Evolutionary conservation across 441 rosid genomes (phyloP).

Genomic region (Populus hybrid): DNA sequence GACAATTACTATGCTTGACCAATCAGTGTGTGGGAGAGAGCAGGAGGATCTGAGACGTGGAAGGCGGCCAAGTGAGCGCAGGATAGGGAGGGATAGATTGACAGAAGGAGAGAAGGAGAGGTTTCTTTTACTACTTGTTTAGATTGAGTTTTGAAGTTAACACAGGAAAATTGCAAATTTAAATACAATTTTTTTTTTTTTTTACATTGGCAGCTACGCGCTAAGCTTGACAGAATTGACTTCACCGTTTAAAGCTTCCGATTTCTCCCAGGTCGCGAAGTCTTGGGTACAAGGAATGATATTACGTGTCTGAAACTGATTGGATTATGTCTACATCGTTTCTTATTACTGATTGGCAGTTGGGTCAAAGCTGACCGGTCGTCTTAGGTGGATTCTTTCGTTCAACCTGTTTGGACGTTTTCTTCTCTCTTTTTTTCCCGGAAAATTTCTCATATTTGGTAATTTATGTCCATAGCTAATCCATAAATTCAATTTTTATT

Average conservation of each 20-base stretch:
- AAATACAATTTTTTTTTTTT: background rate
- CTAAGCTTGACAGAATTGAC: conserved; percentile 31
- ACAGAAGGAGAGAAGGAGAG: background rate
- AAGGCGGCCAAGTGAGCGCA: too few species aligned
- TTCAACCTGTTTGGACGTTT: background rate
- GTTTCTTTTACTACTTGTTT: background rate
- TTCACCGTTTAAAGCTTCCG: background rate
- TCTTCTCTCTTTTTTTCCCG: background rate
- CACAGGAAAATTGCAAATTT: background rate
- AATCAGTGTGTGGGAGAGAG: background rate
- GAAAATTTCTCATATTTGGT: background rate
- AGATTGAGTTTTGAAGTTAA: background rate
- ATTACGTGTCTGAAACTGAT: background rate
- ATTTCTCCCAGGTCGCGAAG: background rate
- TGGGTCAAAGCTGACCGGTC: background rate
- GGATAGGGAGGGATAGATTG: conserved; percentile 16
- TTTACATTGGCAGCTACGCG: background rate
- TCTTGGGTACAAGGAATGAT: background rate
- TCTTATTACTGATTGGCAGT: background rate
- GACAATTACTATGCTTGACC: background rate
- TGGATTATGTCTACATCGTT: background rate
- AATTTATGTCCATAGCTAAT: too few species aligned
- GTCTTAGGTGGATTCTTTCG: background rate
- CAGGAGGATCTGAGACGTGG: background rate
- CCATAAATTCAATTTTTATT: too few species aligned